Percentiles rank a stretch among this genome's conserved stretches.
These are phyloP conservation scores for Coemansia sp. DNA, from an alignment of 192 early-diverging fungal species.

Conservation along the genomic window DNA sequence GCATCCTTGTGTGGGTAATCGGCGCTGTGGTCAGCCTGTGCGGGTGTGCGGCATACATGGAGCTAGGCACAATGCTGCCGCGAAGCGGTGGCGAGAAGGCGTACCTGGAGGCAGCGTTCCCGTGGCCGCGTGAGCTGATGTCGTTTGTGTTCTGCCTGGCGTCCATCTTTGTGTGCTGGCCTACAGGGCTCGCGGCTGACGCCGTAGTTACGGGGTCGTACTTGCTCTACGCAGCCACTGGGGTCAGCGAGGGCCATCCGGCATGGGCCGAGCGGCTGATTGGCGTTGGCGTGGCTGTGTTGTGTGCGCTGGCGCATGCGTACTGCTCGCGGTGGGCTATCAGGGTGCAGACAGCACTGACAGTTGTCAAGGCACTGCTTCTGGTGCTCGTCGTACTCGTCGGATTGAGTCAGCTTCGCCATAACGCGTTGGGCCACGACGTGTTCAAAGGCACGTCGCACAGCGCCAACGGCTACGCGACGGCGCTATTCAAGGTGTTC, in stretches of 20 bases:
- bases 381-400: constrained; percentile 42
- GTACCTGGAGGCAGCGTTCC: constrained; percentile 57
- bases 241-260: constrained; percentile 12
- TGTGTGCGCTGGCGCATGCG: constrained; percentile 29
- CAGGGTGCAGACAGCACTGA: constrained; percentile 38
- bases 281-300: constrained; percentile 26
- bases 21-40: constrained; percentile 41
- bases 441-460: constrained; percentile 22
- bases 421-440: constrained; percentile 2
- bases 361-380: constrained; percentile 47
- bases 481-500: constrained; percentile 53
- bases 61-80: constrained; percentile 56
- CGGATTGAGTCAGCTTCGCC: constrained; percentile 13
- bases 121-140: constrained; percentile 49
- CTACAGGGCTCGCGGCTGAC: constrained; percentile 42
- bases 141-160: constrained; percentile 51
- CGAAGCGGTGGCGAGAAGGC: constrained; percentile 62
- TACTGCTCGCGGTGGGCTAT: constrained; percentile 28
- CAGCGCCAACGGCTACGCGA: constrained; percentile 34
- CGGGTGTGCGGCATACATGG: constrained; percentile 49
- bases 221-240: constrained; percentile 38
- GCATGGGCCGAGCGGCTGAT: constrained; percentile 45
- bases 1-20: constrained; percentile 43
- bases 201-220: constrained; percentile 46
- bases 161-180: constrained; percentile 31